These are phyloP conservation scores for Salix viminalis DNA, from an alignment of 345 rosid species.

Conservation along the genomic window DNA sequence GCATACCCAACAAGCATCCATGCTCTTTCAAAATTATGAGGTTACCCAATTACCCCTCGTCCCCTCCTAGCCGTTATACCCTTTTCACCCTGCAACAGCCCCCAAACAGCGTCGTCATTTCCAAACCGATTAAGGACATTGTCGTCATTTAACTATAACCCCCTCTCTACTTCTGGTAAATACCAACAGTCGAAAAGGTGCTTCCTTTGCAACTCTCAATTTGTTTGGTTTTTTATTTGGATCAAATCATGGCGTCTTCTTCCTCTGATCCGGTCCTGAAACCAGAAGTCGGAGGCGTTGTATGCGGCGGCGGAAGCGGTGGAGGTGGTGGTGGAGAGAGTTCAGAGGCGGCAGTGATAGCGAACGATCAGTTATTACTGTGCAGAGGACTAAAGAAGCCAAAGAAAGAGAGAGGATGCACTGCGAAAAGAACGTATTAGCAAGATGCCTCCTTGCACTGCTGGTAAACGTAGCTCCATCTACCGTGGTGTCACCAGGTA, in stretches of 20 bases:
- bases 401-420: slow-evolving; percentile 93
- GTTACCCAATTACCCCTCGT: slow-evolving; percentile 25
- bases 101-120: slow-evolving; percentile 10
- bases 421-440: slow-evolving; percentile 99
- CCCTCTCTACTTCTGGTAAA: not conserved
- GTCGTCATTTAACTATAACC: slow-evolving; percentile 13
- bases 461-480: slow-evolving; percentile 98
- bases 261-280: slow-evolving; percentile 82
- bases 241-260: slow-evolving; percentile 61
- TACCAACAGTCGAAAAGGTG: not conserved
- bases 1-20: slow-evolving; percentile 3
- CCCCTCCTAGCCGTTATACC: slow-evolving; percentile 55
- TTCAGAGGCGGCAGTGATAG: slow-evolving; percentile 57
- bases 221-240: slow-evolving; percentile 8
- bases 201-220: slow-evolving; percentile 10
- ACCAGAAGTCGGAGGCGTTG: slow-evolving; percentile 42
- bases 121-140: slow-evolving; percentile 15
- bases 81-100: slow-evolving; percentile 3
- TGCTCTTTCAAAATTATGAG: not conserved
- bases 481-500: slow-evolving; percentile 99
- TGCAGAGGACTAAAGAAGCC: slow-evolving; percentile 85
- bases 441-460: slow-evolving; percentile 96
- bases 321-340: slow-evolving; percentile 43
- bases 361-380: slow-evolving; percentile 74
- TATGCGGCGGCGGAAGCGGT: slow-evolving; percentile 19